A percentile compares a stretch with the other conserved stretches of the same genome.
Conservation (phyloP, 129 eudicot genomes). For the Heracleum sosnowskyi region DNA sequence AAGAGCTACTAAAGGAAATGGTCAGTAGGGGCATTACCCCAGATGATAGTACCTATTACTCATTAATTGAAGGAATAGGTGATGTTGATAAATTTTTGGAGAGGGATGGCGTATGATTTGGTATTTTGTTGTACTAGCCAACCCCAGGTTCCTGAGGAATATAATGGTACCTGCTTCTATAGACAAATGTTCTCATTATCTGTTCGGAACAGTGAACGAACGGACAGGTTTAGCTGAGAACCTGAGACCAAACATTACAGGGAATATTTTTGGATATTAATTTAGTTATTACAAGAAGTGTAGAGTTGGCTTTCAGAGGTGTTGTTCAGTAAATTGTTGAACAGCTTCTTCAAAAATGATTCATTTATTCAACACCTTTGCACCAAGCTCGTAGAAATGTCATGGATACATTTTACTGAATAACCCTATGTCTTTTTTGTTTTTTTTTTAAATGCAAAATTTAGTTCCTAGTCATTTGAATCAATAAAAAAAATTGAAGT, state of each 20-base stretch:
- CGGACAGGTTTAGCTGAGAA: not conserved
- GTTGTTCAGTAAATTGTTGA: no score
- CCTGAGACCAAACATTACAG: not conserved
- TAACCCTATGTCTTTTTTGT: not conserved
- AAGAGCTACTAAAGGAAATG: constrained; percentile 56
- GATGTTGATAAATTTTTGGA: constrained; percentile 29
- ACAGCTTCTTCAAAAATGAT: not conserved
- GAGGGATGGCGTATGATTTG: constrained; percentile 9
- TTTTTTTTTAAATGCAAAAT: not conserved
- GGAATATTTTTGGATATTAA: not conserved
- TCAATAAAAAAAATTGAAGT: no score
- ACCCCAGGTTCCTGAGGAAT: not conserved
- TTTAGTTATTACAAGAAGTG: not conserved
- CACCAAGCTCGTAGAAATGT: not conserved
- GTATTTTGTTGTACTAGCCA: not conserved
- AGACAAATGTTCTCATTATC: not conserved
- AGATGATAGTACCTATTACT: constrained; percentile 48
- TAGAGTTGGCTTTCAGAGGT: not conserved
- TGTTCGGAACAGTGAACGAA: not conserved
- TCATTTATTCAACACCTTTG: not conserved
- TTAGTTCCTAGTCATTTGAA: not conserved
- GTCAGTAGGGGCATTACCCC: constrained; percentile 56
- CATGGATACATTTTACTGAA: not conserved
- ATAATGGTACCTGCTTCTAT: not conserved
- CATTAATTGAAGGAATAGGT: constrained; percentile 51